Conservation (phyloP, 345 rosid genomes). For the Heritiera fomes region DNA sequence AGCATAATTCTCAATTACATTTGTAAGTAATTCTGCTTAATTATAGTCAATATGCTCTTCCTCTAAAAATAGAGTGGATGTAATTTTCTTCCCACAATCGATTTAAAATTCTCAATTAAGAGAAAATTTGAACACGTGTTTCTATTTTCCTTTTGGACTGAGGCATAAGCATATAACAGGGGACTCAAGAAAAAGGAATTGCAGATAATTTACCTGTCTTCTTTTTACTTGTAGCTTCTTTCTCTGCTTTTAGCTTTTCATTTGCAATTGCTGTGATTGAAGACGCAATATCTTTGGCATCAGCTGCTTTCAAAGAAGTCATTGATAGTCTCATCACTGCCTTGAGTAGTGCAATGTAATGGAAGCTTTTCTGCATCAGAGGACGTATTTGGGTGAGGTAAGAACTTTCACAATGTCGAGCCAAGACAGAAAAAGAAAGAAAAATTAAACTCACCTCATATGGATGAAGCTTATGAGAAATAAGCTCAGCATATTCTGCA, state of each 20-base stretch:
- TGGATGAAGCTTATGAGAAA: conserved; percentile 68
- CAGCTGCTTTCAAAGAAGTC: conserved; percentile 75
- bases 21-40: conserved; percentile 5
- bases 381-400: not conserved
- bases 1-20: not conserved
- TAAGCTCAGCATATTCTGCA: conserved; percentile 82
- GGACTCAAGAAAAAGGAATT: not conserved
- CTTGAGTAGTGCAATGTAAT: conserved; percentile 70
- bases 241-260: conserved; percentile 89
- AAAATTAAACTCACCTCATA: conserved; percentile 55
- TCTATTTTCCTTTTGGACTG: not conserved
- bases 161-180: not conserved
- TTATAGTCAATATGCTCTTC: not conserved
- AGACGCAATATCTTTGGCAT: conserved; percentile 84
- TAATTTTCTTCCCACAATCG: not conserved
- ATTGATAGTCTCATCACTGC: conserved; percentile 79
- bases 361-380: conserved; percentile 77
- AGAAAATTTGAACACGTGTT: not conserved
- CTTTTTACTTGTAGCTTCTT: conserved; percentile 84
- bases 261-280: conserved; percentile 82
- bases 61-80: not conserved
- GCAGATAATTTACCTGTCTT: conserved; percentile 53
- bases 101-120: conserved; percentile 6
- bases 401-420: conserved; percentile 9
- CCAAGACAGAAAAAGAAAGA: not conserved